A percentile compares a stretch with the other conserved stretches of the same genome.
phyloP scores from a whole-genome alignment of 2,329 filamentous ascomycete genomes.

The Colletotrichum magnum region DNA sequence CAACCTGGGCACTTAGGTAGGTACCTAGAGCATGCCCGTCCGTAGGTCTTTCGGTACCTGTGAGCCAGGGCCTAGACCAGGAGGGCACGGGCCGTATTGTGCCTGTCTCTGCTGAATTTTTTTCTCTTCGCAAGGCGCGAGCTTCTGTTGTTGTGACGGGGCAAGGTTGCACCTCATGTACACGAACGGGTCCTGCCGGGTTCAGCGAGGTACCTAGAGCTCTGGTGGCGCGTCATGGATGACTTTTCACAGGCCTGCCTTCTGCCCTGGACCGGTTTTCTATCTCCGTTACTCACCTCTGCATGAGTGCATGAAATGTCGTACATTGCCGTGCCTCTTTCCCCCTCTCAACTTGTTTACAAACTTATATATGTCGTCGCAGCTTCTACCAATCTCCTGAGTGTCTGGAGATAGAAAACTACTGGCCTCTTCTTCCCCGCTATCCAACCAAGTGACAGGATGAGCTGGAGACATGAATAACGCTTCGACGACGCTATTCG shows the following conservation, averaged over 20 bases:
- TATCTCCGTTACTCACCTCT: constrained; percentile 34
- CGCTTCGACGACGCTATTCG: constrained; percentile 48
- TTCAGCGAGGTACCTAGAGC: constrained; percentile 28
- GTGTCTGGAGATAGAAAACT: constrained; percentile 23
- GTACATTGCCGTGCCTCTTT: constrained; percentile 27
- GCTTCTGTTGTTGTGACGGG: constrained; percentile 1
- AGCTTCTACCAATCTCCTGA: not conserved
- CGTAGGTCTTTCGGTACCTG: not conserved
- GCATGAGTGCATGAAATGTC: constrained; percentile 41
- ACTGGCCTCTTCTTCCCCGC: not conserved
- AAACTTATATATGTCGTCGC: not conserved
- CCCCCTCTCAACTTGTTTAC: constrained; percentile 27
- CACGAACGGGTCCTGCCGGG: constrained; percentile 37
- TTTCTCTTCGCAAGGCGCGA: not conserved
- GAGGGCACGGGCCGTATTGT: constrained; percentile 24
- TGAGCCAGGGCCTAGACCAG: constrained; percentile 21
- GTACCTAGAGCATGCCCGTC: not conserved
- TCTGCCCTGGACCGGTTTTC: constrained; percentile 36
- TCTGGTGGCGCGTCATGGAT: constrained; percentile 55
- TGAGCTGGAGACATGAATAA: constrained; percentile 60
- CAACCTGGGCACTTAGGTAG: too few relatives aligned
- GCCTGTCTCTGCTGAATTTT: constrained; percentile 24
- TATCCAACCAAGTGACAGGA: constrained; percentile 44
- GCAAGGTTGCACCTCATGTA: constrained; percentile 27
- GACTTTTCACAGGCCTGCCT: constrained; percentile 49